These are phyloP conservation scores for Hypoxylon sp. DNA, from an alignment of 2,329 filamentous ascomycete species.

Conservation along the genomic window DNA sequence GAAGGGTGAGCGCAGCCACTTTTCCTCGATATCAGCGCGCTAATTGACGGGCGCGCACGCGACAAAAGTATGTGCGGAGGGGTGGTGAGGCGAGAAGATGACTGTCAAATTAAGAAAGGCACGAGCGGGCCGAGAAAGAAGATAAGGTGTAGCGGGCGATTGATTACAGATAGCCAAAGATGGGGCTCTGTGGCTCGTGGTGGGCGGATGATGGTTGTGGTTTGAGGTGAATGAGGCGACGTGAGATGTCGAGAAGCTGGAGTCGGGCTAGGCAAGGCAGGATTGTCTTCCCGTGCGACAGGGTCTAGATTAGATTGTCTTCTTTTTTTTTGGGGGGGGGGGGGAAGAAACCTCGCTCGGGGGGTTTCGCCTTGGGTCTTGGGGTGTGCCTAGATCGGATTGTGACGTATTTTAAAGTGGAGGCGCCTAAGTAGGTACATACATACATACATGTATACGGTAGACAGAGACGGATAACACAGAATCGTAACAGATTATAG, in stretches of 20 bases:
- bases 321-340: constrained; percentile 4
- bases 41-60: constrained; percentile 54
- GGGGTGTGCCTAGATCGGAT: constrained; percentile 25
- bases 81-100: constrained; percentile 23
- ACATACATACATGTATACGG: background rate
- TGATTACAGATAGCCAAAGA: constrained; percentile 38
- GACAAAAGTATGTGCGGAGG: constrained; percentile 40
- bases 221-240: constrained; percentile 29
- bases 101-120: constrained; percentile 36
- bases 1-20: constrained; percentile 71
- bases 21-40: constrained; percentile 57
- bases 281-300: constrained; percentile 29
- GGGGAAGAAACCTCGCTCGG: constrained; percentile 3
- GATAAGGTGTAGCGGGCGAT: constrained; percentile 33
- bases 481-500: background rate
- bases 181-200: constrained; percentile 47
- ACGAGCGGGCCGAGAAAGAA: constrained; percentile 39
- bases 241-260: constrained; percentile 32
- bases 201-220: constrained; percentile 32
- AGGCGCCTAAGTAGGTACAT: background rate
- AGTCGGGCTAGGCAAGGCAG: constrained; percentile 39
- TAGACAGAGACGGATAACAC: background rate
- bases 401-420: constrained; percentile 30
- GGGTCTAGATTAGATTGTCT: constrained; percentile 22
- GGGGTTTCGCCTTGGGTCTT: background rate